Base-by-base conservation (phyloP, 2,329 filamentous ascomycete species). In the Fusarium hostae region DNA sequence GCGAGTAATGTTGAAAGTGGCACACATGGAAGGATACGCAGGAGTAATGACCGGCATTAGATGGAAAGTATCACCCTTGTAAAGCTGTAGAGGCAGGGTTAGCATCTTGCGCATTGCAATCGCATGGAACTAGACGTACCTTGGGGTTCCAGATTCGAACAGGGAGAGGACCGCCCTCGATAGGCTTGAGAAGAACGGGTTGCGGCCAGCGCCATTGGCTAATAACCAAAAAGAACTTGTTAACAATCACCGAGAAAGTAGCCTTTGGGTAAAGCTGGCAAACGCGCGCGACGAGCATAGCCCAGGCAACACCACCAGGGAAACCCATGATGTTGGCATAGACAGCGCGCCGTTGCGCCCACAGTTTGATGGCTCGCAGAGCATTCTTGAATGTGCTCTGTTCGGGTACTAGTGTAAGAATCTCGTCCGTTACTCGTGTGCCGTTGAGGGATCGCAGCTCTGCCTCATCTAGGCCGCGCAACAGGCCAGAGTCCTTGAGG, bases 11-110 rank as follows among this genome's bases (percentile, higher is more conserved):
- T 97, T 98, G 84, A 97, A 96, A 0, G 96, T 98, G 3, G 96
- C 92, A 80, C 96, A 98, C 95, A 98, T 98, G 54, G 94, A 97
- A 5, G 96, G 96, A 79, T 98, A 98, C 2, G 96, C 95, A 3
- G 96, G 96, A 3, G 96, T 99, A 78, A 99, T 98, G 81, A 99
- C 94, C 32, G 96, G 96, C 96, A 99, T 99, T 57, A 98, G 85
- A 81, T 98, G 95, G 73, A 90, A 93, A 45, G 89, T 89, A 80
- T 98, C 96, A 59, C 89, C 88, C 67, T 90, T 90, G 80, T 97
- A 97, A 94, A 85, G 87, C 93, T 75, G 61, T 56, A 59, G 24
- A 34, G 18, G 24, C 20, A 68, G 30, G 22, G 45, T 65, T 34
- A 67, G 52, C n/a, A 52, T 32, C 30, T 12, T 37, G 40, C 41